phyloP scores from a whole-genome alignment of 2,329 filamentous ascomycete genomes.

The Trichoderma sp. region DNA sequence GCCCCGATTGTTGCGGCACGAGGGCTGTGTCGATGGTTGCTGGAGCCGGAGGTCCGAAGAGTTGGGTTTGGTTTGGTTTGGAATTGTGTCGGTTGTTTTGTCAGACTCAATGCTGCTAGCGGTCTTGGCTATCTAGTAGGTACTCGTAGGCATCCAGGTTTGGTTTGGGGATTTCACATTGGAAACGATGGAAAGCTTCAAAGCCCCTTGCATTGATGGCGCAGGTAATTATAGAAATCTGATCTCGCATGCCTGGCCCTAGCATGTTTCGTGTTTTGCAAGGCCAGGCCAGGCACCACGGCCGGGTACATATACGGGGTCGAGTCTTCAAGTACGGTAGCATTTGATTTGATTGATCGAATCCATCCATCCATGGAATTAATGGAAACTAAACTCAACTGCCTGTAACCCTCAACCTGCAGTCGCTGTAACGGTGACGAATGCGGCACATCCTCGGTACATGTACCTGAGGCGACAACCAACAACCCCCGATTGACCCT shows the following conservation, averaged over 20 bases:
- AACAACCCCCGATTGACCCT: background rate
- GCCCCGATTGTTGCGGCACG: background rate
- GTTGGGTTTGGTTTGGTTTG: background rate
- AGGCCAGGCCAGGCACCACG: background rate
- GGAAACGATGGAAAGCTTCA: background rate
- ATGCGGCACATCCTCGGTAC: slow-evolving; percentile 30
- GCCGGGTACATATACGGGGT: background rate
- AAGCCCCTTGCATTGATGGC: background rate
- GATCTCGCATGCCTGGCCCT: background rate
- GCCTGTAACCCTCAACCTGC: background rate
- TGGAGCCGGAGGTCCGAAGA: slow-evolving; percentile 13
- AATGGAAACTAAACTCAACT: background rate
- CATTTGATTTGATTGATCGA: background rate
- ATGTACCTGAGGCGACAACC: slow-evolving; percentile 20
- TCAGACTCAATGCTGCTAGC: background rate
- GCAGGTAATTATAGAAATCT: background rate
- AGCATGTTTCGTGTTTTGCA: background rate
- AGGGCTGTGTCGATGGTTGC: background rate
- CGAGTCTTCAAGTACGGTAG: background rate
- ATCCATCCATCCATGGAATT: background rate
- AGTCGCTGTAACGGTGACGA: slow-evolving; percentile 1
- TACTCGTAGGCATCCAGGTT: background rate
- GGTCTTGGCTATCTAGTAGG: background rate
- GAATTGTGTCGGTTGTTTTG: background rate
- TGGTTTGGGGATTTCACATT: background rate